Conservation (phyloP, 2,329 filamentous ascomycete species). For the Scedosporium dehoogii region DNA sequence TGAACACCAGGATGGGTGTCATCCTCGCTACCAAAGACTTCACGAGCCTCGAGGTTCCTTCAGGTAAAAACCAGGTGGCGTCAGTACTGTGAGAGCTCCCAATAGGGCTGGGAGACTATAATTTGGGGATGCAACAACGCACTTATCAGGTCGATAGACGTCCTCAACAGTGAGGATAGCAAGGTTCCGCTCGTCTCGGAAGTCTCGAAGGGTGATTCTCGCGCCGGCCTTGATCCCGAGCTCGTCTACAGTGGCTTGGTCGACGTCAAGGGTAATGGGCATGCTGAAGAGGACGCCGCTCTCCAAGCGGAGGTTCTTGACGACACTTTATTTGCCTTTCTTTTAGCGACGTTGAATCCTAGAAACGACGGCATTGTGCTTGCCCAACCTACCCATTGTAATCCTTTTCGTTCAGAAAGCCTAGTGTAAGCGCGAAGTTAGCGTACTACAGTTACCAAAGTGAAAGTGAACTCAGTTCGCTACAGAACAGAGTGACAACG, state of each 20-base stretch:
- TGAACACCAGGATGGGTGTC: slow-evolving; percentile 86
- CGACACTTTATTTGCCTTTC: slow-evolving; percentile 53
- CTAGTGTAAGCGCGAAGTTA: slow-evolving; percentile 31
- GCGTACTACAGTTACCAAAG: neutral
- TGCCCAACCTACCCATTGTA: slow-evolving; percentile 66
- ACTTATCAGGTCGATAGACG: slow-evolving; percentile 94
- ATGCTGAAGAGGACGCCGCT: slow-evolving; percentile 92
- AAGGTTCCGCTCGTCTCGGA: slow-evolving; percentile 91
- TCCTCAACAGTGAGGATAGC: slow-evolving; percentile 94
- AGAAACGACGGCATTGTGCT: neutral
- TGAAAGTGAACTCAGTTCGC: slow-evolving; percentile 4
- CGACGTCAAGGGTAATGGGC: slow-evolving; percentile 88
- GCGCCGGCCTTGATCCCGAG: slow-evolving; percentile 68
- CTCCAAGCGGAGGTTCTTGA: slow-evolving; percentile 75
- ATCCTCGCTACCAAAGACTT: slow-evolving; percentile 88
- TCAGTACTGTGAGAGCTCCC: slow-evolving; percentile 10
- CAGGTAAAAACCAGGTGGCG: slow-evolving; percentile 5
- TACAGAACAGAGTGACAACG: neutral
- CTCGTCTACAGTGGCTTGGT: slow-evolving; percentile 63
- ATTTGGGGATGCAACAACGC: slow-evolving; percentile 14
- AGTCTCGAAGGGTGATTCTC: slow-evolving; percentile 82
- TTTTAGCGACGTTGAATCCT: neutral
- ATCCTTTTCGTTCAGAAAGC: slow-evolving; percentile 95
- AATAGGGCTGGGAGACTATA: neutral
- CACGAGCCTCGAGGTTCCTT: slow-evolving; percentile 78